Evolutionary conservation across 495 filamentous ascomycete species (phyloP).

Genomic region (Penicillium simplicissimum): DNA sequence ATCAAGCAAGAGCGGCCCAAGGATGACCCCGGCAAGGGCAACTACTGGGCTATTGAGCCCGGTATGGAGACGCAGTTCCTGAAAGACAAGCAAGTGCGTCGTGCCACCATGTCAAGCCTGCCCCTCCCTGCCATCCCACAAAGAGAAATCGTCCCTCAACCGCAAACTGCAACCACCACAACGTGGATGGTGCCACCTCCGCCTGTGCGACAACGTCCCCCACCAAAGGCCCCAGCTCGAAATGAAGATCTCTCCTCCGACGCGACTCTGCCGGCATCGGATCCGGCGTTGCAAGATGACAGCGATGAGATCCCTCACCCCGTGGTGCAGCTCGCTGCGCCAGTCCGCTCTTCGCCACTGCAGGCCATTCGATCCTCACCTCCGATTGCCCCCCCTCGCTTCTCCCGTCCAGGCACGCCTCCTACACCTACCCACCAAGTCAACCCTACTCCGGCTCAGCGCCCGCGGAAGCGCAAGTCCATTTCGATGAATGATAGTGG

Average conservation of each 20-base stretch:
- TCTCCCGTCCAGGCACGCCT: conserved; percentile 69
- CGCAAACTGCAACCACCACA: conserved; percentile 35
- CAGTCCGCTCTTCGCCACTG: conserved; percentile 58
- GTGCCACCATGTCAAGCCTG: conserved; percentile 52
- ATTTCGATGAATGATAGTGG: conserved; percentile 89
- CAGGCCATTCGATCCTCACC: conserved; percentile 84
- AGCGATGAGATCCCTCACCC: conserved; percentile 46
- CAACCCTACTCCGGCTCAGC: conserved; percentile 52
- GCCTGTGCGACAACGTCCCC: conserved; percentile 24
- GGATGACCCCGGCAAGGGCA: conserved; percentile 97
- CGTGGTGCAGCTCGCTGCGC: conserved; percentile 32
- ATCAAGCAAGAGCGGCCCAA: conserved; percentile 94
- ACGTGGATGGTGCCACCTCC: conserved; percentile 45
- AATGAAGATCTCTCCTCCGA: conserved; percentile 79
- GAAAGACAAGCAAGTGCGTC: conserved; percentile 73
- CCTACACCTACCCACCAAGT: conserved; percentile 62
- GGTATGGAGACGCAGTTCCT: conserved; percentile 86
- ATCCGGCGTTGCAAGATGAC: conserved; percentile 70
- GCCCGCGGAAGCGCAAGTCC: conserved; percentile 68
- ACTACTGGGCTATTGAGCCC: conserved; percentile 93
- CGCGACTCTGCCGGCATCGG: conserved; percentile 89
- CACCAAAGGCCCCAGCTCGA: conserved; percentile 22
- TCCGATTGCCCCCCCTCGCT: conserved; percentile 66
- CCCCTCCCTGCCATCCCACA: conserved; percentile 42
- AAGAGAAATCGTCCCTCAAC: conserved; percentile 31